Evolutionary conservation across 2,329 filamentous ascomycete species (phyloP).

Genomic region (Aspergillus tamarii): DNA sequence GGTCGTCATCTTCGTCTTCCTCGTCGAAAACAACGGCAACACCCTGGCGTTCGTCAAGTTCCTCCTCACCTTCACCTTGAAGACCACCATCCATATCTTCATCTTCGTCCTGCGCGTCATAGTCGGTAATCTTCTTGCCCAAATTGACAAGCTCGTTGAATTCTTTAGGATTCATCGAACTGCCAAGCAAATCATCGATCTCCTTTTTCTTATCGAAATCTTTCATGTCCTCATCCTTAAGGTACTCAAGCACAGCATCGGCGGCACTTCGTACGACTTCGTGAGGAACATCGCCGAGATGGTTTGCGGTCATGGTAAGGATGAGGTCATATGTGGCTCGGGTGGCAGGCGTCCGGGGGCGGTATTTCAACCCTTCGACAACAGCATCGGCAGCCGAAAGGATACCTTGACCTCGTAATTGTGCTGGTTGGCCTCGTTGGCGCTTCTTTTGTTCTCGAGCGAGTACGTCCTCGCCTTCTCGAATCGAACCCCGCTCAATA

Average conservation of each 20-base stretch:
- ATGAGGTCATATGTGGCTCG: constrained; percentile 94
- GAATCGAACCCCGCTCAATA: constrained; percentile 73
- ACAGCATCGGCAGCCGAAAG: constrained; percentile 81
- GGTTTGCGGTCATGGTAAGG: constrained; percentile 83
- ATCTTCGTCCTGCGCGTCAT: constrained; percentile 94
- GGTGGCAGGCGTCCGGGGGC: constrained; percentile 87
- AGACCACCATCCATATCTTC: constrained; percentile 78
- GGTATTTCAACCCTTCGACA: constrained; percentile 89
- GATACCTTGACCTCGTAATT: constrained; percentile 73
- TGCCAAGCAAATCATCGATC: constrained; percentile 89
- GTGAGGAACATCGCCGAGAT: constrained; percentile 89
- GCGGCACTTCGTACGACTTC: constrained; percentile 92
- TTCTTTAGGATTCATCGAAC: constrained; percentile 78
- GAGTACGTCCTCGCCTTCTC: constrained; percentile 82
- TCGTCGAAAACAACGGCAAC: constrained; percentile 97
- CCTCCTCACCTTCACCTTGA: constrained; percentile 66
- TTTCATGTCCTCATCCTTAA: constrained; percentile 95
- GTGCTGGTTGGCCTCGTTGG: constrained; percentile 73
- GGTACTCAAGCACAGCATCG: constrained; percentile 83
- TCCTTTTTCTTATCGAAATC: constrained; percentile 99
- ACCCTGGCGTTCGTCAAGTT: constrained; percentile 92
- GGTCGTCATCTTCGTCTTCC: constrained; percentile 83
- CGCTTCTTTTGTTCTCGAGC: constrained; percentile 84
- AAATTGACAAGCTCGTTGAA: constrained; percentile 97
- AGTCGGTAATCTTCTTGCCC: constrained; percentile 98